Conservation (phyloP, 495 filamentous ascomycete genomes). For the Podospora didyma region DNA sequence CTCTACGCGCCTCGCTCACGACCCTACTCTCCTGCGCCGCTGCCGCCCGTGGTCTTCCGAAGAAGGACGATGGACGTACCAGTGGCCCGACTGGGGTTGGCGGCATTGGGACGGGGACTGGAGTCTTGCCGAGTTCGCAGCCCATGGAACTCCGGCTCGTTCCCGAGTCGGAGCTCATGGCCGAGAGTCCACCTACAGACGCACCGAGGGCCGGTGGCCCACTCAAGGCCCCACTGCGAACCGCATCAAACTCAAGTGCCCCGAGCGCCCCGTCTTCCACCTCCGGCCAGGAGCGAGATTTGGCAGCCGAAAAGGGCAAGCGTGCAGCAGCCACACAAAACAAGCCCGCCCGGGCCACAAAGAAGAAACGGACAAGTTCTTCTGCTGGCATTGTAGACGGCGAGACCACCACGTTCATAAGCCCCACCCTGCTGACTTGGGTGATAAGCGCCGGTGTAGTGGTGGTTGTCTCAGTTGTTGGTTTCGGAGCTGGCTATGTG, state of each 20-base stretch:
- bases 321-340: conserved; percentile 39
- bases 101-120: conserved; percentile 17
- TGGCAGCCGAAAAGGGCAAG: conserved; percentile 46
- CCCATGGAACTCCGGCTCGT: conserved; percentile 60
- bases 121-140: conserved; percentile 45
- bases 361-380: conserved; percentile 49
- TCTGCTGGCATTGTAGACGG: conserved; percentile 10
- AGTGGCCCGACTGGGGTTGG: conserved; percentile 17
- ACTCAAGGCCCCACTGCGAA: conserved; percentile 22
- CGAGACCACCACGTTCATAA: conserved; percentile 33
- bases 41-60: conserved; percentile 77
- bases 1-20: conserved; percentile 84
- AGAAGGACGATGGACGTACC: conserved; percentile 41
- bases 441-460: conserved; percentile 89
- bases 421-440: conserved; percentile 84
- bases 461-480: conserved; percentile 83
- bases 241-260: conserved; percentile 31
- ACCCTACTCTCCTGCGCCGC: conserved; percentile 93
- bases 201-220: conserved; percentile 6
- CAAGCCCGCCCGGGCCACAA: conserved; percentile 40
- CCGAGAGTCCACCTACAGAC: conserved; percentile 24
- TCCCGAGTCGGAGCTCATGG: conserved; percentile 69
- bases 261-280: conserved; percentile 27
- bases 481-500: conserved; percentile 90
- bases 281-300: conserved; percentile 42